Base-by-base conservation (phyloP, 306 rosid genomes). In the Fragaria ananassa region DNA sequence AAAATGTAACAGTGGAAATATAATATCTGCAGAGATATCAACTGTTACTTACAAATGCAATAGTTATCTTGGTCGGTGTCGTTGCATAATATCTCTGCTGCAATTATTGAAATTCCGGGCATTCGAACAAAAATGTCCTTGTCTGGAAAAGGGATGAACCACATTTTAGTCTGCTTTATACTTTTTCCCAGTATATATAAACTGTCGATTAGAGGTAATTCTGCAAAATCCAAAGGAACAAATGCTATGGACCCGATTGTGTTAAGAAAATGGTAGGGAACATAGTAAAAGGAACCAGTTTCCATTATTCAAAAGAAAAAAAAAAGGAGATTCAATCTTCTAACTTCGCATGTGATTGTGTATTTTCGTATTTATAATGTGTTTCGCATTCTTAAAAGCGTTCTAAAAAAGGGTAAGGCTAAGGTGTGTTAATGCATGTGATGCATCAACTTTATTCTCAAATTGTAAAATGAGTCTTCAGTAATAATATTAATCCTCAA, bases 61-160 rank as follows among this genome's bases (percentile, higher is more conserved):
- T 29, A 62, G 41, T 34, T 34, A 34, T 53, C 47, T 10, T 35
- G 46, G 75, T 34, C 75, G 75, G 76, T 72, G 65, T 49, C 35
- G 6, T 35, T 60, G 62, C 46, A 35, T 71, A 34, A 39, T 34
- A 71, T 39, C 17, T 12, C 15, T 23, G 67, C 54, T 23, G 68
- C 68, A 57, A 41, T 18, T 41, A 23, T 73, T 15, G 4, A 37
- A 23, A 57, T 41, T 46, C 12, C 9, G 44, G 44, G 44, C 15
- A 39, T 37, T 41, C 37, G 60, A 72, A 39, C 53, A 61, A 61
- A 61, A 72, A 13, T 37, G 75, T 53, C 49, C 35, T 41, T 56
- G 23, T 62, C 54, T 23, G 27, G 18, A 41, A 72, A 73, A 34
- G 23, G 41, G 11, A 6, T 12, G 65, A 37, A 41, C 46, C 19